Conservation (phyloP, 768 basidiomycete species). For the Hortiboletus campestris region DNA sequence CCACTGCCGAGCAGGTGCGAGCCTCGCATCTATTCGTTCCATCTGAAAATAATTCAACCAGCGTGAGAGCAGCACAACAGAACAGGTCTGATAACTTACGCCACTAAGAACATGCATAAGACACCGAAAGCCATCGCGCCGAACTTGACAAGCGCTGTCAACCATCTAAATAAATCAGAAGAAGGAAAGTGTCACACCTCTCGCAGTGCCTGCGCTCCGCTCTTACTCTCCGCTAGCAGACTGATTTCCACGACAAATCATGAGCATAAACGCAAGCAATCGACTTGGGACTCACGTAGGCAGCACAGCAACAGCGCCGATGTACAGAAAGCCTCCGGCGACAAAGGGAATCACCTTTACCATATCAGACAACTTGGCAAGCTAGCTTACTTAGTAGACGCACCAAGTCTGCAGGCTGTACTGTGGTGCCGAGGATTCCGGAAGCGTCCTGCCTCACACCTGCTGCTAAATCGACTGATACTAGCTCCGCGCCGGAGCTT, state of each 20-base stretch:
- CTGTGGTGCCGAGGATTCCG: constrained; percentile 83
- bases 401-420: constrained; percentile 76
- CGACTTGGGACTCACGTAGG: constrained; percentile 65
- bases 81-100: constrained; percentile 54
- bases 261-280: constrained; percentile 6
- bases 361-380: constrained; percentile 13
- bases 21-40: constrained; percentile 64
- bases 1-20: constrained; percentile 8
- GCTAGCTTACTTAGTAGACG: constrained; percentile 31
- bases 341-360: constrained; percentile 83
- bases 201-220: constrained; percentile 83
- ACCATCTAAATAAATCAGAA: constrained; percentile 14
- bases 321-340: constrained; percentile 90
- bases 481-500: constrained; percentile 41
- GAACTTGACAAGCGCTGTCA: constrained; percentile 54
- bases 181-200: constrained; percentile 50
- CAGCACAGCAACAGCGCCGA: constrained; percentile 88
- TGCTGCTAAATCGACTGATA: constrained; percentile 63
- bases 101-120: constrained; percentile 87
- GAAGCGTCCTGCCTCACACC: constrained; percentile 72
- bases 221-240: constrained; percentile 83
- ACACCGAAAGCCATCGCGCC: constrained; percentile 90
- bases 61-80: constrained; percentile 20
- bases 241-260: constrained; percentile 39
- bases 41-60: constrained; percentile 41